phyloP scores from a whole-genome alignment of 1,284 basidiomycete species.

The Leucoagaricus sp. region DNA sequence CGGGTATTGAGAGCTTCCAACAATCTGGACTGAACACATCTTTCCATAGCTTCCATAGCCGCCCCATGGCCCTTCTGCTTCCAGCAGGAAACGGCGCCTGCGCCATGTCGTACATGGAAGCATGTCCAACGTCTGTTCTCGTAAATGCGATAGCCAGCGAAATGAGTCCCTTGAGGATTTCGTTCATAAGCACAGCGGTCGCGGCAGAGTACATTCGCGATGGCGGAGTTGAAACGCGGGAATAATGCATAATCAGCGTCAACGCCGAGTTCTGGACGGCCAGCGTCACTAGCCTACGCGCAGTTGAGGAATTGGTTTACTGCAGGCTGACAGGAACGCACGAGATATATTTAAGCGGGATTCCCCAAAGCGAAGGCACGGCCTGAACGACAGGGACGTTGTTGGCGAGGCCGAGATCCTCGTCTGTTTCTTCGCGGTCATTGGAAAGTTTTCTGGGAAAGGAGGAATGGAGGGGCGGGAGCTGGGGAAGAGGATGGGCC shows the following conservation, averaged over 20 bases:
- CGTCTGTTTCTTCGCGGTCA: conserved; percentile 44
- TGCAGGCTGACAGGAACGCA: conserved; percentile 40
- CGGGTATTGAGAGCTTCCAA: conserved; percentile 96
- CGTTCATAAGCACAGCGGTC: conserved; percentile 90
- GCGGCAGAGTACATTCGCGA: conserved; percentile 86
- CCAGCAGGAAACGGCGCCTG: conserved; percentile 25
- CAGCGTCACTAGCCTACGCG: conserved; percentile 78
- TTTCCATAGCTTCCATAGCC: conserved; percentile 31
- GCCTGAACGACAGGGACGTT: conserved; percentile 26
- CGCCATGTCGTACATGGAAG: conserved; percentile 26
- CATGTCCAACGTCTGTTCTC: conserved; percentile 37
- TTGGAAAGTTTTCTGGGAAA: conserved; percentile 33
- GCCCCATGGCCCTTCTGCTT: conserved; percentile 18
- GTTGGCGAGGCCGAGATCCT: conserved; percentile 39
- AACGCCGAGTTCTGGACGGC: conserved; percentile 92
- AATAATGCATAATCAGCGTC: conserved; percentile 94
- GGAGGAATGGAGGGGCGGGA: conserved; percentile 25
- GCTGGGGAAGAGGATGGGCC: conserved; percentile 26
- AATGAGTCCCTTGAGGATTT: conserved; percentile 89
- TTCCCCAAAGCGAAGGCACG: conserved; percentile 61
- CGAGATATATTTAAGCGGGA: conserved; percentile 83
- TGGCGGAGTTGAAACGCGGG: conserved; percentile 80
- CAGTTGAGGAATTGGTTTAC: conserved; percentile 2
- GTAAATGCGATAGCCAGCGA: conserved; percentile 66
- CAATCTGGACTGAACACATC: conserved; percentile 79